Conservation (phyloP, 176 grass and related monocot genomes). For the Saccharum officinarum region DNA sequence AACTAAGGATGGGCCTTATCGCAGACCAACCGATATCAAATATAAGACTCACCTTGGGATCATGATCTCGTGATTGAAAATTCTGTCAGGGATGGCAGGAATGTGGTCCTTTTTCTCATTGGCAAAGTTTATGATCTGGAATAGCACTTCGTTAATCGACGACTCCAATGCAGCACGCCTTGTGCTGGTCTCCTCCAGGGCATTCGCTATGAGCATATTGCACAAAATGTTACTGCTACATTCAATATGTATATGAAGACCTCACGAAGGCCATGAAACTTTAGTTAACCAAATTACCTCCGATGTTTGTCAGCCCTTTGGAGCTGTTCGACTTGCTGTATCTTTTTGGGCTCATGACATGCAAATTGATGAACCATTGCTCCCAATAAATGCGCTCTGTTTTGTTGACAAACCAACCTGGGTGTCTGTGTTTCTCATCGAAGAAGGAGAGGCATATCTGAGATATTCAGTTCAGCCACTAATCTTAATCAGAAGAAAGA, state of each 20-base stretch:
- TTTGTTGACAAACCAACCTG: conserved; percentile 82
- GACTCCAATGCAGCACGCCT: conserved; percentile 61
- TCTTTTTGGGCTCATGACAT: conserved; percentile 59
- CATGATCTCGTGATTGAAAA: conserved; percentile 87
- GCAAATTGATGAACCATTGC: conserved; percentile 90
- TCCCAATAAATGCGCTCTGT: conserved; percentile 87
- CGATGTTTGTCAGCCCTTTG: conserved; percentile 47
- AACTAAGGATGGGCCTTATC: conserved; percentile 3
- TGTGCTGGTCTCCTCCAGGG: conserved; percentile 68
- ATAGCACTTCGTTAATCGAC: conserved; percentile 69
- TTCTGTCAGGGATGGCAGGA: conserved; percentile 71
- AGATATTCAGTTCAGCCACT: conserved; percentile 12
- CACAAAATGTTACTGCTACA: not conserved
- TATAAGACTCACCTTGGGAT: conserved; percentile 67
- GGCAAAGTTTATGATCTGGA: conserved; percentile 87
- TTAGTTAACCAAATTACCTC: conserved; percentile 49
- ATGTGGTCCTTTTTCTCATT: conserved; percentile 97
- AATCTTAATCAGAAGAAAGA: conserved; percentile 11
- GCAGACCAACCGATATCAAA: not conserved
- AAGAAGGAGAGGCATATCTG: conserved; percentile 89
- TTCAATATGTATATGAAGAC: not conserved
- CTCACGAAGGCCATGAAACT: not conserved
- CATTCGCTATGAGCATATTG: conserved; percentile 50
- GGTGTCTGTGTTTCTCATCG: conserved; percentile 75
- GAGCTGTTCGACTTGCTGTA: conserved; percentile 57